Conservation (phyloP, 441 rosid species). For the Brassica hybrid region DNA sequence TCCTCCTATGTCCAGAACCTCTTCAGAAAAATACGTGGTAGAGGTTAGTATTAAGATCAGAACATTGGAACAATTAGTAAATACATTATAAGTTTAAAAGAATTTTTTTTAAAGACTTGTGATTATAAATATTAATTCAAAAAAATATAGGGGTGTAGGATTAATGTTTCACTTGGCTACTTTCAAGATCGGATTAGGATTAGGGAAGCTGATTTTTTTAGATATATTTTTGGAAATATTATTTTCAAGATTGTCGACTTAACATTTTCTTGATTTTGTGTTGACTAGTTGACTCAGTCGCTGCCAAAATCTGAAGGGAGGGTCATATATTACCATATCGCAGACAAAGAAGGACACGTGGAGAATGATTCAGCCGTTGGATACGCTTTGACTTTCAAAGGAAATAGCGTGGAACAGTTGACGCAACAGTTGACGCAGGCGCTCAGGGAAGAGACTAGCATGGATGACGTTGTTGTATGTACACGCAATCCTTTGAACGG, state of each 20-base stretch:
- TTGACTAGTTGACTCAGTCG: conserved; percentile 33
- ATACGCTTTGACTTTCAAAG: conserved; percentile 64
- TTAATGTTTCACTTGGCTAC: not conserved
- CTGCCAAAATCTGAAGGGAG: conserved; percentile 72
- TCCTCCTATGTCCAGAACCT: conserved; percentile 25
- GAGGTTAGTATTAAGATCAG: conserved; percentile 33
- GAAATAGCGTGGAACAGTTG: conserved; percentile 70
- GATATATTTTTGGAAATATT: not conserved
- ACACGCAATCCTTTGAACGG: conserved; percentile 84
- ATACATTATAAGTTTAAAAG: not conserved
- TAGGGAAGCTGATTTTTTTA: not conserved
- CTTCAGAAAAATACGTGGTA: conserved; percentile 34
- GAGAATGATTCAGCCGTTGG: conserved; percentile 63
- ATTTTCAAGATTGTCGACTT: conserved; percentile 16
- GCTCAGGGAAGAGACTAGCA: conserved; percentile 68
- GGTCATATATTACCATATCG: conserved; percentile 77
- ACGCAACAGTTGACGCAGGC: conserved; percentile 66
- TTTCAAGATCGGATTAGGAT: not conserved
- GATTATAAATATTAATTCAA: conserved; percentile 1
- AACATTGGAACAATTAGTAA: not conserved
- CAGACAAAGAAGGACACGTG: conserved; percentile 67
- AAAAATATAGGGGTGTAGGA: not conserved
- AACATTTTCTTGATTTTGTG: conserved; percentile 26
- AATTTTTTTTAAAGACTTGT: not conserved
- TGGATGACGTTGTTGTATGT: conserved; percentile 69